Evolutionary conservation across 768 basidiomycete genomes (phyloP), one percentile per base, ranked within the genome.

Genomic region (Termitomyces sp.): DNA sequence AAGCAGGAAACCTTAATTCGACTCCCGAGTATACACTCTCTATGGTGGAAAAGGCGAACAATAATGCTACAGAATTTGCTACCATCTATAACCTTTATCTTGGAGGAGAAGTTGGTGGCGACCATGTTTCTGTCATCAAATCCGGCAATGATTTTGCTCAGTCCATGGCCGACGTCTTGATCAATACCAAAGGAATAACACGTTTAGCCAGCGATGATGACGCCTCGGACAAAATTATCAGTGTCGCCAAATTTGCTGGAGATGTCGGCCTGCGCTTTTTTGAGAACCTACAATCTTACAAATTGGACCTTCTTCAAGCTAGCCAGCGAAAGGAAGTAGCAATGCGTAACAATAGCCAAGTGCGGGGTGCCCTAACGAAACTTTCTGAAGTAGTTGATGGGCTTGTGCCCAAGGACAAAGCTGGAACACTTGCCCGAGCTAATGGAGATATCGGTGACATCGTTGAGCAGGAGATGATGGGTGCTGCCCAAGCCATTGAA

Each of bases 11-110:
- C 74, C 82, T 89, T 65, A 96, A 92, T 69, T 93, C 96, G n/a
- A 98, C 97, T 0, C 97, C 97, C 4, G 96, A 98, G 71, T 98
- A 98, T 71, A 96, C 95, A 1, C 78, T 98, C 18, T 97, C 97
- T 1, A 95, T 98, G 89, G 93, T 98, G 68, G 97, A 99, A 73
- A 98, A 98, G 75, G 89, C 94, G 1, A 77, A 89, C 70, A 95
- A 91, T 71, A 96, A 91, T 66, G 93, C 95, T 16, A 98, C 87
- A 50, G 96, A 99, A 68, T 98, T 99, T 68, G 97, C 96, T 10
- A 91, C 90, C 18, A 81, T 94, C 58, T 98, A 93, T 78, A 93
- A 94, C 70, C 84, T 97, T 10, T 93, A 92, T 73, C 82, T 98
- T 23, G 82, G 86, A 61, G 88, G 88, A 26, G 93, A 96, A 63